Conservation (phyloP, 2,329 filamentous ascomycete species). For the Escovopsis weberi region DNA sequence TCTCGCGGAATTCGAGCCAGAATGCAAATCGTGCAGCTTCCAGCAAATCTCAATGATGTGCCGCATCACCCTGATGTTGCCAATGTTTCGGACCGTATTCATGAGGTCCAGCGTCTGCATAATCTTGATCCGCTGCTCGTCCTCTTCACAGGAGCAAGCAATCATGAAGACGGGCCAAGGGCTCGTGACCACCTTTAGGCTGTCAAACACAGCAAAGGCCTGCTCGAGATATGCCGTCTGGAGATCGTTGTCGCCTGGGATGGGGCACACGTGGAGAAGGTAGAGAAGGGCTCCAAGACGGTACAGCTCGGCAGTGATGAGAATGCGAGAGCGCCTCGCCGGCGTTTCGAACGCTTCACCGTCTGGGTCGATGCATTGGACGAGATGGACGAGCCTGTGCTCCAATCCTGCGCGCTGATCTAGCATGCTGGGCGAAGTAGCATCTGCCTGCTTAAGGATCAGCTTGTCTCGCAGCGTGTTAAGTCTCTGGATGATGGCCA, state of each 20-base stretch:
- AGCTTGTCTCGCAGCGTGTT: slow-evolving; percentile 19
- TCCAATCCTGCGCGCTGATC: slow-evolving; percentile 8
- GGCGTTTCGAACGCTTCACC: slow-evolving; percentile 12
- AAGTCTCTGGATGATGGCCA: slow-evolving; percentile 27
- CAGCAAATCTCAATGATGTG: slow-evolving; percentile 29
- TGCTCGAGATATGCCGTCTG: slow-evolving; percentile 15
- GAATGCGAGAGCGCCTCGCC: slow-evolving; percentile 17
- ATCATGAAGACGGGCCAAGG: slow-evolving; percentile 35
- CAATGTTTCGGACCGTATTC: slow-evolving; percentile 27
- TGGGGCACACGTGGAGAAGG: slow-evolving; percentile 19
- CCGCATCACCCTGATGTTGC: slow-evolving; percentile 29
- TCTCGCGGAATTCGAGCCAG: slow-evolving; percentile 19
- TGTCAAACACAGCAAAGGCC: slow-evolving; percentile 21
- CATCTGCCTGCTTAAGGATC: slow-evolving; percentile 2
- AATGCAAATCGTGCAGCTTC: slow-evolving; percentile 28
- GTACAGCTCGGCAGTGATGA: slow-evolving; percentile 35
- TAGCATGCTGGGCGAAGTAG: slow-evolving; percentile 7
- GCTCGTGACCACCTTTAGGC: slow-evolving; percentile 28
- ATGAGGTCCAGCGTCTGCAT: slow-evolving; percentile 27
- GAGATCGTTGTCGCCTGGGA: slow-evolving; percentile 5
- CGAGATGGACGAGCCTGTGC: slow-evolving; percentile 3
- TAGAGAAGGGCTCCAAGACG: slow-evolving; percentile 33
- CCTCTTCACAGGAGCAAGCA: slow-evolving; percentile 28
- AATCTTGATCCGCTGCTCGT: slow-evolving; percentile 26
- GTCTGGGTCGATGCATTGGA: slow-evolving; percentile 5